Evolutionary conservation across 2,329 filamentous ascomycete genomes (phyloP), one percentile per base, ranked within the genome.

Genomic region (Colletotrichum sp.): DNA sequence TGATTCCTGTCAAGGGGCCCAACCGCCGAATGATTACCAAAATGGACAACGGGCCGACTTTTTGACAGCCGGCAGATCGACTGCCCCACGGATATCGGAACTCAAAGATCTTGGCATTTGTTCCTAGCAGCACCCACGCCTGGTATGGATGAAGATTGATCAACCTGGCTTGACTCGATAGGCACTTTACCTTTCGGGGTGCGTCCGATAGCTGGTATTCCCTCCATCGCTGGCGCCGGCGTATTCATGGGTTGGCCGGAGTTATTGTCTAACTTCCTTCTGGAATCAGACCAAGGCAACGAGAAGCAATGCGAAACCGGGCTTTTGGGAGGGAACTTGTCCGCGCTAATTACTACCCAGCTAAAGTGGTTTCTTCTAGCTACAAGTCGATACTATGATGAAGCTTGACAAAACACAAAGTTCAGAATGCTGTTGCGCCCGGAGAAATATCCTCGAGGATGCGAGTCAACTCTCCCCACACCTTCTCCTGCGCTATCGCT

Each of bases 221-320:
- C 39, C 39, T 48, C 9, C 3, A 2, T n/a, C 39, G 18, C 9
- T 22, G 1, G 5, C 18, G 18, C 9, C 44, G 44, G 39, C 18
- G 5, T 48, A 2, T 1, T 3, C 4, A 10, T 48, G 1, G 18
- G 9, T 48, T 48, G 39, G 39, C 18, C 8, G 18, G 1, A 48
- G 9, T 48, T 12, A 48, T 48, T 2, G 18, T 48, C 10, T 3
- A 22, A 48, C 1, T 22, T 3, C 18, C 10, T 48, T 10, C 5
- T n/a, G 16, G 3, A 10, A 22, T n/a, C 0, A 22, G 18, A 48
- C 0, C 10, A 48, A n/a, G 44, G 3, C 18, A 22, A 48, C 0
- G 44, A 22, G 44, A 48, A 22, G 3, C 44, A 8, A 13, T 7
- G 44, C 18, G 44, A 48, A 22, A 22, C n/a, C 44, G 44, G 4